These are phyloP conservation scores for Astrephomene gubernaculifera DNA, from an alignment of 139 green algal genomes.

Conservation along the genomic window DNA sequence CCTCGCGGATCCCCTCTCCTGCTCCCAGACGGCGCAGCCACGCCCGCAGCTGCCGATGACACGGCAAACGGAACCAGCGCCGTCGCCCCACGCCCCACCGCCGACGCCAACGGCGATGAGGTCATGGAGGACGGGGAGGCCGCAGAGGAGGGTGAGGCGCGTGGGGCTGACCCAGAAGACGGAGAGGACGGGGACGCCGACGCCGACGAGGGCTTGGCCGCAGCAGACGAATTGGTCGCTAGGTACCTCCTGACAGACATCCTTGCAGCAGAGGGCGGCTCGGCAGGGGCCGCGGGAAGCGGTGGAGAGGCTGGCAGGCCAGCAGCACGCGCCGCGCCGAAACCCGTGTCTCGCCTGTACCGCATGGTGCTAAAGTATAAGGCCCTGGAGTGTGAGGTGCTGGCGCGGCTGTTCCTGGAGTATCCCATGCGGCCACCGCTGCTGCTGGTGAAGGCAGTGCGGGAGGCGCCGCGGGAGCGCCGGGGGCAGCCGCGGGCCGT, in stretches of 20 bases:
- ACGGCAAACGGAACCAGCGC: neutral
- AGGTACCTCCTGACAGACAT: constrained; percentile 27
- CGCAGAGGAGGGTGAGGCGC: constrained; percentile 32
- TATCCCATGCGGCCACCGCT: constrained; percentile 49
- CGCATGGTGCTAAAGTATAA: constrained; percentile 35
- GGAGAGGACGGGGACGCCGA: neutral
- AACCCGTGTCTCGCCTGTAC: constrained; percentile 39
- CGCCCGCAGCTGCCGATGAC: neutral
- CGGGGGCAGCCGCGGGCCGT: neutral
- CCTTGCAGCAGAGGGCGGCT: constrained; percentile 9
- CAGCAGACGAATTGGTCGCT: constrained; percentile 7
- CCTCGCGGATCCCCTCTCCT: no score
- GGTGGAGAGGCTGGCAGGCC: neutral
- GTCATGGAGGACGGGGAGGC: constrained; percentile 28
- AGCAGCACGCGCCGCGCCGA: neutral
- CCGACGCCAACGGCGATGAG: neutral
- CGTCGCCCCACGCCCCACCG: no score
- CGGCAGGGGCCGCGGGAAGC: neutral
- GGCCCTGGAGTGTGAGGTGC: constrained; percentile 40
- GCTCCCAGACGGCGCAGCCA: neutral
- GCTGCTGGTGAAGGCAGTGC: constrained; percentile 40
- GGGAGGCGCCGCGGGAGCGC: constrained; percentile 12
- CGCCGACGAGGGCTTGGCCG: neutral
- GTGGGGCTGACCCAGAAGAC: neutral
- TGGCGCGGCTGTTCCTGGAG: constrained; percentile 47